Evolutionary conservation across 306 rosid genomes (phyloP).

Genomic region (Pterocarpus macrocarpus): DNA sequence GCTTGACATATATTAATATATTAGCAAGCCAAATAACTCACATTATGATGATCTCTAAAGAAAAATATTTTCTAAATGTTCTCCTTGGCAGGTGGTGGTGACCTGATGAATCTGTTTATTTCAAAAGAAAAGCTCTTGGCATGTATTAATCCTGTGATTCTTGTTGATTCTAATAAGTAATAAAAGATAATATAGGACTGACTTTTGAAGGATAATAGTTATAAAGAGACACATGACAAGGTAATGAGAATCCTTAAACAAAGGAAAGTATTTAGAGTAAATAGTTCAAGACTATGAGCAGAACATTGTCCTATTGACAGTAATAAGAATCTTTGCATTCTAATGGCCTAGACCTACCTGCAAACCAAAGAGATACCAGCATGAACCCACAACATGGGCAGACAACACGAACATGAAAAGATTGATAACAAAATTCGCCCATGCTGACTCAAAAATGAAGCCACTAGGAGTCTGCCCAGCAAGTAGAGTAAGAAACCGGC

Average conservation of each 20-base stretch:
- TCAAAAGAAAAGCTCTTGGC: no score
- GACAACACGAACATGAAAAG: constrained; percentile 66
- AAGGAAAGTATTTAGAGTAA: neutral
- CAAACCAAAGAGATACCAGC: constrained; percentile 78
- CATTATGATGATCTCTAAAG: no score
- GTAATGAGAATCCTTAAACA: no score
- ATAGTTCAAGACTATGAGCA: neutral
- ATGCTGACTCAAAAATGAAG: constrained; percentile 74
- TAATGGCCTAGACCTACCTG: constrained; percentile 59
- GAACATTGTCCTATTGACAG: neutral
- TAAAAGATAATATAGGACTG: neutral
- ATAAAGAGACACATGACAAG: neutral
- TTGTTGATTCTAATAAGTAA: neutral
- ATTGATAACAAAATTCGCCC: constrained; percentile 73
- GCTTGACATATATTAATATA: no score
- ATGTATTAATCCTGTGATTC: no score
- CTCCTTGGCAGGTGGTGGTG: neutral
- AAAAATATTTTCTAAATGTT: neutral
- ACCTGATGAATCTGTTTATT: neutral
- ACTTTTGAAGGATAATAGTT: neutral
- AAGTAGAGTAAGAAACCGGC: constrained; percentile 64
- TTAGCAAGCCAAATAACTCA: neutral
- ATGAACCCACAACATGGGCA: constrained; percentile 72
- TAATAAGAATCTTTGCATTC: neutral
- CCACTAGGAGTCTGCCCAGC: constrained; percentile 69